Base-by-base conservation (phyloP, 805 yeast species). In the Hyphopichia homilentoma region DNA sequence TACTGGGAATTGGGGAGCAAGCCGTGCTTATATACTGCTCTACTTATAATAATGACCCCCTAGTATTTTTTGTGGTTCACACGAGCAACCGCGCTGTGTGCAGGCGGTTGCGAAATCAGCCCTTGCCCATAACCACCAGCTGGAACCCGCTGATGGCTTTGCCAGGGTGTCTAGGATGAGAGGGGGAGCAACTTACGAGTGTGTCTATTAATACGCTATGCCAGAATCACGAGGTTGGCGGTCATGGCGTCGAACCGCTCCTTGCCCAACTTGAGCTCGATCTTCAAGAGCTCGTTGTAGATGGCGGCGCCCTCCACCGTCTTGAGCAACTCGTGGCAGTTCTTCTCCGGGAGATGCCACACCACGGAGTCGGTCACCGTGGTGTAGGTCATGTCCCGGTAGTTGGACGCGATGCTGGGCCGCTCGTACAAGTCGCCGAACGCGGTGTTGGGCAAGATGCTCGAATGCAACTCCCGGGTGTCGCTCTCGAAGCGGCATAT, bases 171-270 rank as follows among this genome's bases (percentile, higher is more conserved):
- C n/a, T n/a, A 20, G 22, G 22, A 8, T 20, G 22, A 20, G 22
- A 11, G 22, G 11, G 22, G 22, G 22, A 20, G 22, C 7, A 20
- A n/a, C n/a, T n/a, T n/a, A n/a, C n/a, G n/a, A n/a, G 8, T 33
- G 8, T 13, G n/a, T n/a, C n/a, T 20, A 20, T 20, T 20, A 8
- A 20, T 20, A 11, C 11, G 19, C 44, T 47, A 75, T 7, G 79
- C 70, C 25, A 84, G 68, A 3, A 86, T 77, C 31, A 85, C 65
- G 16, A 88, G 72, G 51, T 84, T 85, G 3, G 93, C 86, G 3
- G 90, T 73, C 43, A 87, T 64, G 17, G 84, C 75, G 39, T 79
- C 85, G 45, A 82, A 81, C 41, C 96, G 65, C 46, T 77, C 87
- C 36, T 81, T 79, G 21, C 78, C 67, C 32, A 88, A 59, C 29